Base-by-base conservation (phyloP, 208 protist species). In the Trypanosoma conorhini region DNA sequence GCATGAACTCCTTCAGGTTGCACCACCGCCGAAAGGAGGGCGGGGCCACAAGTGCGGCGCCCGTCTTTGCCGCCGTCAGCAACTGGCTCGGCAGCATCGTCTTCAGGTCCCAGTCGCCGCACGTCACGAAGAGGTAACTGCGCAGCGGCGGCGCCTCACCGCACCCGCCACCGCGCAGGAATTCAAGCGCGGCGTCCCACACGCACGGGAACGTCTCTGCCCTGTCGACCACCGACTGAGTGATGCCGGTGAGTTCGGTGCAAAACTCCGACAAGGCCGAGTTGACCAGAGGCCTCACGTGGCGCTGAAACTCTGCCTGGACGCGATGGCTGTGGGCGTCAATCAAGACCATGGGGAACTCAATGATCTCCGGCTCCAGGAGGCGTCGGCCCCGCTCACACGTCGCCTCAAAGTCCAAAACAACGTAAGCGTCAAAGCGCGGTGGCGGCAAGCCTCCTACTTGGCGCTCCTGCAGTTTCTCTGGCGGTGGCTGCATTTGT, bases 331-430 rank as follows among this genome's bases (percentile, higher is more conserved):
- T 86, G 55, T 50, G 56, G 15, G 88, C 67, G 66, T 98, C 83
- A 31, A 98, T 69, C 8, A 95, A 54, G 22, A 98, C 76, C 66
- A 95, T 81, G 10, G 94, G 94, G 54, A 96, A 93, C 69, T 98
- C 92, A 57, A 98, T 95, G 31, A 97, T 82, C 71, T 97, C 91
- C 33, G 65, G 82, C 21, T 91, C 38, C 10, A 50, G 40, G 33
- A 88, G 76, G 22, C 76, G 75, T 15, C 44, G 38, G 21, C 68
- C 66, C 4, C 67, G 65, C 54, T 95, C 85, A 61, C 97, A 98
- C 21, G 93, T 98, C 4, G 97, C 97, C 79, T 99, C 97, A 81
- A 98, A 97, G 81, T 99, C 97, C 8, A 99, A 83, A 24, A 98
- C 87, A 0, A 97, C 72, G 62, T 92, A 97, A 3, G 66, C 78